Conservation (phyloP, 164 flowering plant genomes). For the Nelumbo lutea region DNA sequence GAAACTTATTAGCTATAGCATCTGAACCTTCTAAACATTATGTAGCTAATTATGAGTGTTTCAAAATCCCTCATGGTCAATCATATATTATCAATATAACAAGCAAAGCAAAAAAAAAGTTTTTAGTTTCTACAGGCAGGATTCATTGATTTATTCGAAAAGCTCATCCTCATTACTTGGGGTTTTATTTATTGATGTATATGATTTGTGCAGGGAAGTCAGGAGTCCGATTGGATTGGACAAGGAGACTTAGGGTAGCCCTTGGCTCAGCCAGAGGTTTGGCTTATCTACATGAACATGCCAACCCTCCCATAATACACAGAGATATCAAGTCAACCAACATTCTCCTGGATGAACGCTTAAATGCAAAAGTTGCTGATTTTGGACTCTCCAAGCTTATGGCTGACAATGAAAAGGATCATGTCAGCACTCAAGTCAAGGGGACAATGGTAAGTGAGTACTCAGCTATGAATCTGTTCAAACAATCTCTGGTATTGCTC, state of each 20-base stretch:
- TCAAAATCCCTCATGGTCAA: no score
- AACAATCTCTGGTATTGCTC: no score
- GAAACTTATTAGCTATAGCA: no score
- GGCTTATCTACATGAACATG: constrained; percentile 35
- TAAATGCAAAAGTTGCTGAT: constrained; percentile 38
- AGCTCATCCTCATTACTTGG: no score
- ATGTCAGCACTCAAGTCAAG: constrained; percentile 39
- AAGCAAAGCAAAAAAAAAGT: no score
- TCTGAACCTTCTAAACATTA: no score
- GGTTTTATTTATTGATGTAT: not conserved
- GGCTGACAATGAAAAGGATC: constrained; percentile 20
- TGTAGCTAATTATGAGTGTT: no score
- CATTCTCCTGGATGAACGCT: constrained; percentile 27
- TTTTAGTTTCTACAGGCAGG: no score
- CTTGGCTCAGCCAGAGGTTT: constrained; percentile 39
- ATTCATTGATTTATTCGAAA: no score
- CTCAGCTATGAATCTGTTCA: not conserved
- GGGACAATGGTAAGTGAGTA: constrained; percentile 33
- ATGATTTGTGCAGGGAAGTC: constrained; percentile 20
- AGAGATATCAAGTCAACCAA: constrained; percentile 36
- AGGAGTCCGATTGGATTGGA: constrained; percentile 34
- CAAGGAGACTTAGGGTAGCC: constrained; percentile 27
- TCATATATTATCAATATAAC: no score
- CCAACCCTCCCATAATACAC: constrained; percentile 39
- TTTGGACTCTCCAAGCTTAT: constrained; percentile 36